These are phyloP conservation scores for Fusarium longipes DNA, from an alignment of 2,329 filamentous ascomycete genomes.

Conservation along the genomic window DNA sequence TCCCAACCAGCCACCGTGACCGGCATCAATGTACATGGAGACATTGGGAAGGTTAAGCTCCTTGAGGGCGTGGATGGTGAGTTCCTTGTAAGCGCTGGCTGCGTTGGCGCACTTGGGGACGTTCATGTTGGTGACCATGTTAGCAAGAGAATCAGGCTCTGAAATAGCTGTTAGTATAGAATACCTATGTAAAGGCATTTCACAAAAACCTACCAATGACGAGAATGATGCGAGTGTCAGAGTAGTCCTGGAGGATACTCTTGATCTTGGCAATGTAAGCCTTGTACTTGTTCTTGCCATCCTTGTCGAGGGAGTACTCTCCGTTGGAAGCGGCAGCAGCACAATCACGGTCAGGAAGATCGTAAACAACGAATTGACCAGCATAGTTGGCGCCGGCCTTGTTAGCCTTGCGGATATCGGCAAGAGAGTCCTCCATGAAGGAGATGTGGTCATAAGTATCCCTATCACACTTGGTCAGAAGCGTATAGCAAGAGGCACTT, in stretches of 20 bases:
- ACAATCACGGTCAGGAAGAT: slow-evolving; percentile 69
- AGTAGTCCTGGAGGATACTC: slow-evolving; percentile 55
- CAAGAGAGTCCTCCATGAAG: slow-evolving; percentile 58
- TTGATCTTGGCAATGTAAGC: slow-evolving; percentile 64
- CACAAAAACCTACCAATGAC: slow-evolving; percentile 53
- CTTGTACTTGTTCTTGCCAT: slow-evolving; percentile 66
- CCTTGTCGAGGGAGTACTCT: slow-evolving; percentile 62
- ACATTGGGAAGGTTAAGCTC: slow-evolving; percentile 66
- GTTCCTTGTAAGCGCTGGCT: slow-evolving; percentile 60
- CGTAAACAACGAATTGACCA: slow-evolving; percentile 66
- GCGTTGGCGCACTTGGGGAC: slow-evolving; percentile 62
- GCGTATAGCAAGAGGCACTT: rapidly evolving
- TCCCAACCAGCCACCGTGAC: slow-evolving; percentile 69
- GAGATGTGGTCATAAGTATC: slow-evolving; percentile 63
- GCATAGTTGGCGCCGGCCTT: slow-evolving; percentile 55
- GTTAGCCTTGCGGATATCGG: slow-evolving; percentile 56
- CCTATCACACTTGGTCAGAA: slow-evolving; percentile 46
- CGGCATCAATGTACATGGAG: slow-evolving; percentile 68
- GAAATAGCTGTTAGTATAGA: not conserved
- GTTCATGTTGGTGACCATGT: slow-evolving; percentile 66
- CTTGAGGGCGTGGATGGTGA: slow-evolving; percentile 63
- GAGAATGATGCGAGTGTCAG: slow-evolving; percentile 57
- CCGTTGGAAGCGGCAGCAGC: slow-evolving; percentile 67
- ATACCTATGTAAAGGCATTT: rapidly evolving
- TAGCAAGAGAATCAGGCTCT: slow-evolving; percentile 70